Base-by-base conservation (phyloP, 208 protist species). In the Leishmania turanica region DNA sequence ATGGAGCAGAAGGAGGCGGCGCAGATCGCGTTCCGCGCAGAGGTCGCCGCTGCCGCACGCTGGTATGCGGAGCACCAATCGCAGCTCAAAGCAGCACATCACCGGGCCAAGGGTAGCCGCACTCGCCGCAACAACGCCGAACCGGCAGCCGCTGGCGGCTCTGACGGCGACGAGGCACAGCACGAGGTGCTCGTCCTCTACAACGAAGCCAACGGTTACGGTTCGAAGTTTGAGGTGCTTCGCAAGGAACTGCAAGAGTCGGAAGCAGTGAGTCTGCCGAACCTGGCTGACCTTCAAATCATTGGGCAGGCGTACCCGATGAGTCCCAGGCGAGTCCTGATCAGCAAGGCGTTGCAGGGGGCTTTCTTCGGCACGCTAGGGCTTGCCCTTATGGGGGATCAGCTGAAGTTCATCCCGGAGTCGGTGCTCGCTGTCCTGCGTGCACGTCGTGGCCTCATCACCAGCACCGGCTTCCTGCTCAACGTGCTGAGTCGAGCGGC, bases 401-500 rank as follows among this genome's bases (percentile, higher is more conserved):
- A 88, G 62, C 60, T 95, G 34, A 60, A 78, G 17, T 84, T 91
- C 17, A 58, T 92, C 13, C 87, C 87, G 6, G 84, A 83, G 24
- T 15, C 47, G 8, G 77, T 79, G 3, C 75, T 60, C 21, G 56
- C 53, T 40, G 78, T 83, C 42, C n/a, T 91, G 31, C 79, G 60
- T n/a, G 58, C 86, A 31, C 75, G 88, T 47, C 83, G 84, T 31
- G 66, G 78, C 17, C 82, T 89, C 19, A 65, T 93, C n/a, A 80
- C 89, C 37, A 84, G 79, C 75, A 84, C 78, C 15, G 87, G 76
- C 40, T 86, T 96, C 65, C 53, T 91, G 65, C 58, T 91, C 37
- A 96, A 92, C 79, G 84, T 90, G 45, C 27, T 92, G 24, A 82
- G 86, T 34, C 45, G 82, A 53, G 73, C 82, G 8, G 31, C 89